A percentile compares a stretch with the other conserved stretches of the same genome.
Evolutionary conservation across 495 filamentous ascomycete species (phyloP).

Genomic region (Xylaria acuta): DNA sequence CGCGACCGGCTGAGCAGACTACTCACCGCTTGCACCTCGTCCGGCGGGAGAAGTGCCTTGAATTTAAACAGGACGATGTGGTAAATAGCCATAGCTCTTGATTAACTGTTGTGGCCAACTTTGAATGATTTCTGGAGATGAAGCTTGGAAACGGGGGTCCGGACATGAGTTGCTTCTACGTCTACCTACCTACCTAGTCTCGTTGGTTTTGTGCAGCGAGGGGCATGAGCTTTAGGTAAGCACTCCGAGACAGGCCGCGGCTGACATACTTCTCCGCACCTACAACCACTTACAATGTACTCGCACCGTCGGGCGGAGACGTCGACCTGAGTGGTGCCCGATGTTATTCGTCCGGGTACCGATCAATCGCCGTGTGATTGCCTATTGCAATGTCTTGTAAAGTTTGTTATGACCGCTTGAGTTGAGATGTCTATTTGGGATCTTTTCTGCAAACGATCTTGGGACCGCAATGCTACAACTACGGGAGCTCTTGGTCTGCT

Average conservation of each 20-base stretch:
- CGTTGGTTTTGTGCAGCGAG: not conserved
- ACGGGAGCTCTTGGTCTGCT: not conserved
- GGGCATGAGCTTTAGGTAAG: not conserved
- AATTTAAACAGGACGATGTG: slow-evolving; percentile 66
- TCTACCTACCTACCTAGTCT: too few species aligned
- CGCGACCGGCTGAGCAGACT: not conserved
- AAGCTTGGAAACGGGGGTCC: not conserved
- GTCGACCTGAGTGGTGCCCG: not conserved
- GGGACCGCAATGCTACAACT: not conserved
- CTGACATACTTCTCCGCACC: not conserved
- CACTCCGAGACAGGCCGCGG: not conserved
- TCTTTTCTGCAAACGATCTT: too few species aligned
- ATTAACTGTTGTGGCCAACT: not conserved
- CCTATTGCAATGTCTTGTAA: not conserved
- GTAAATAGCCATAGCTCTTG: slow-evolving; percentile 55
- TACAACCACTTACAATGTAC: not conserved
- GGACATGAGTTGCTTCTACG: not conserved
- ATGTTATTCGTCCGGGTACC: not conserved
- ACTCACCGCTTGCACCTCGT: slow-evolving; percentile 55
- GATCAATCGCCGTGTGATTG: not conserved
- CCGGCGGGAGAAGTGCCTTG: slow-evolving; percentile 47
- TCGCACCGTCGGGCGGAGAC: not conserved
- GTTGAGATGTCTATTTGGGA: not conserved
- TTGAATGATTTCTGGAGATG: not conserved
- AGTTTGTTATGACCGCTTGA: not conserved